phyloP scores from a whole-genome alignment of 2,329 filamentous ascomycete genomes.

The Arthroderma sp. region DNA sequence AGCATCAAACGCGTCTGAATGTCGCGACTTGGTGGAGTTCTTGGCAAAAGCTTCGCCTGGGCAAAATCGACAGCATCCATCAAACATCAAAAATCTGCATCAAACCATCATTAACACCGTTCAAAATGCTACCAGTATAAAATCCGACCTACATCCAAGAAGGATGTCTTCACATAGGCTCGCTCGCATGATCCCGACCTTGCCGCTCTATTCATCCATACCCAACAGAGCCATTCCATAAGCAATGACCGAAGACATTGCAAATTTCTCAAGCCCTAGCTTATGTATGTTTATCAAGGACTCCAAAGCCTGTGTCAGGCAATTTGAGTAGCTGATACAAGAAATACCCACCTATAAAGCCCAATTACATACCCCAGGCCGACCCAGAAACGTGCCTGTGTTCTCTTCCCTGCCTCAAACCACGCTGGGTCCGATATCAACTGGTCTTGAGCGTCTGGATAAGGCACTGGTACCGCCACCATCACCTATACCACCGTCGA shows the following conservation, averaged over 20 bases:
- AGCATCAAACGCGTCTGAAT: too few relatives aligned
- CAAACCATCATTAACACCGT: too few relatives aligned
- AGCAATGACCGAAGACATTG: slow-evolving; percentile 15
- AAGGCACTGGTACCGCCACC: slow-evolving; percentile 6
- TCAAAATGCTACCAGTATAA: too few relatives aligned
- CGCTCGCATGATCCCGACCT: too few relatives aligned
- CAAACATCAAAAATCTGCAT: too few relatives aligned
- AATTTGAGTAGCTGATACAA: background rate
- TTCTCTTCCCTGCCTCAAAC: background rate
- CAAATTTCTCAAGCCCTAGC: slow-evolving; percentile 20
- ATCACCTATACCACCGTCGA: background rate
- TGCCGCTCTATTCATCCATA: too few relatives aligned
- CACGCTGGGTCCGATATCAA: slow-evolving; percentile 34
- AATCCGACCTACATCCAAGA: too few relatives aligned
- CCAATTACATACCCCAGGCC: background rate
- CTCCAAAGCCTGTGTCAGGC: background rate
- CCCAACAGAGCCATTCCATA: background rate
- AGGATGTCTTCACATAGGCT: too few relatives aligned
- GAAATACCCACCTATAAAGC: background rate
- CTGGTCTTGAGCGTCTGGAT: slow-evolving; percentile 44
- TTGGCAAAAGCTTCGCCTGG: too few relatives aligned
- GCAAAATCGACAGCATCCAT: too few relatives aligned
- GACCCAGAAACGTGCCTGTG: background rate
- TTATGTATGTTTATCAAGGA: slow-evolving; percentile 15
- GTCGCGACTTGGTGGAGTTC: too few relatives aligned